phyloP scores from a whole-genome alignment of 345 rosid species.

The Corymbia maculata region DNA sequence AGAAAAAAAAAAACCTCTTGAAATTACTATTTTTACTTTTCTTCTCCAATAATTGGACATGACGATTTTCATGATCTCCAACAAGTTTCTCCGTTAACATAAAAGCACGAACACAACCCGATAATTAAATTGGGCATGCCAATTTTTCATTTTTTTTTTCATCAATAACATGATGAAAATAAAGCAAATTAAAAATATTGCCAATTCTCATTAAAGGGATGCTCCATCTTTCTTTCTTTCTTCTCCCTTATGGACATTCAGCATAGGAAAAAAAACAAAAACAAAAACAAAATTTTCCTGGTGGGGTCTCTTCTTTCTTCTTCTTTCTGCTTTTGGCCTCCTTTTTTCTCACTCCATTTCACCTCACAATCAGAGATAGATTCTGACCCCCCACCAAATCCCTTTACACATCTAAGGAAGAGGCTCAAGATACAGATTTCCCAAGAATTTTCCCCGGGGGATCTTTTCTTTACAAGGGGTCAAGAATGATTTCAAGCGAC shows the following conservation, averaged over 20 bases:
- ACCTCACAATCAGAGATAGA: too few species aligned
- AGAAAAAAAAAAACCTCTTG: background rate
- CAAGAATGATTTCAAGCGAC: conserved; percentile 8
- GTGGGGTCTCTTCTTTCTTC: background rate
- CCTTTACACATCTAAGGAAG: background rate
- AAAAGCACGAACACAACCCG: background rate
- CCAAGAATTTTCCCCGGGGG: background rate
- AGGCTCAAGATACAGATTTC: background rate
- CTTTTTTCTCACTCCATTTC: background rate
- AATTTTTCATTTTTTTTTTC: background rate
- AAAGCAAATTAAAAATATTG: background rate
- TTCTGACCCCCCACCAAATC: background rate
- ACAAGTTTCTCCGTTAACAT: background rate
- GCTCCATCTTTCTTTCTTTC: background rate
- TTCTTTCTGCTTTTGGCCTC: too few species aligned
- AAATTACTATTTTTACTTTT: background rate
- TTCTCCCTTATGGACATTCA: background rate
- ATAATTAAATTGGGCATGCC: background rate
- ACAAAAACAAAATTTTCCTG: background rate
- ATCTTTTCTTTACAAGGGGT: too few species aligned
- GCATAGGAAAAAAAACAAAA: background rate
- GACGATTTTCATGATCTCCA: background rate
- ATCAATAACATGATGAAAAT: background rate
- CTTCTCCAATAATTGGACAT: background rate
- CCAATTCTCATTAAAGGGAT: background rate